Evolutionary conservation across 2,329 filamentous ascomycete species (phyloP).

Genomic region (Xylaria digitata): DNA sequence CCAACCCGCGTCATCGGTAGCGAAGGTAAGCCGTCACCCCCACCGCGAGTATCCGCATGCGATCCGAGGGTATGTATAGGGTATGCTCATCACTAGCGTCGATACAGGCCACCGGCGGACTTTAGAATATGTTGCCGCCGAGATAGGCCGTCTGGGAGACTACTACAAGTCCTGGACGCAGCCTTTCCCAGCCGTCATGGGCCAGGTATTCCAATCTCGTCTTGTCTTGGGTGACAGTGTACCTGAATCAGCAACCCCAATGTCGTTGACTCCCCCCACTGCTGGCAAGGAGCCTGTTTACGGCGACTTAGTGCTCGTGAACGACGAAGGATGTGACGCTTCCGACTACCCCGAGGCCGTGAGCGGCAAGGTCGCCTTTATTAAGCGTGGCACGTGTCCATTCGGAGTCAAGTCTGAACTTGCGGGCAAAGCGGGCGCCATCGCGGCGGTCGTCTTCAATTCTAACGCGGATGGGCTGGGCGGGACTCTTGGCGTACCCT

Average conservation of each 20-base stretch:
- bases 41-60: constrained; percentile 9
- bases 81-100: constrained; percentile 11
- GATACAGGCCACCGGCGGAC: constrained; percentile 70
- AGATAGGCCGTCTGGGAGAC: constrained; percentile 64
- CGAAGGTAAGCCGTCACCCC: constrained; percentile 57
- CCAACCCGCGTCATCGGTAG: constrained; percentile 79
- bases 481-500: constrained; percentile 75
- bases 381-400: constrained; percentile 75
- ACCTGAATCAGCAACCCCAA: constrained; percentile 62
- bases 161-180: constrained; percentile 75
- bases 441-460: constrained; percentile 80
- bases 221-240: constrained; percentile 66
- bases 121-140: constrained; percentile 69
- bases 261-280: constrained; percentile 76
- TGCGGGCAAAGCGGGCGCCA: constrained; percentile 76
- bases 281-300: constrained; percentile 67
- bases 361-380: constrained; percentile 74
- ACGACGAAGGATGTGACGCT: constrained; percentile 71
- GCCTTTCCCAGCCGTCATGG: constrained; percentile 70
- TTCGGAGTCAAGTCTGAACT: constrained; percentile 78
- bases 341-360: constrained; percentile 71
- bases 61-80: not conserved
- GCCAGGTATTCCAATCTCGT: constrained; percentile 68
- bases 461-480: constrained; percentile 70
- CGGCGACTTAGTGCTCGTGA: constrained; percentile 69